Conservation (phyloP, 495 filamentous ascomycete species). For the Podospora anserina region DNA sequence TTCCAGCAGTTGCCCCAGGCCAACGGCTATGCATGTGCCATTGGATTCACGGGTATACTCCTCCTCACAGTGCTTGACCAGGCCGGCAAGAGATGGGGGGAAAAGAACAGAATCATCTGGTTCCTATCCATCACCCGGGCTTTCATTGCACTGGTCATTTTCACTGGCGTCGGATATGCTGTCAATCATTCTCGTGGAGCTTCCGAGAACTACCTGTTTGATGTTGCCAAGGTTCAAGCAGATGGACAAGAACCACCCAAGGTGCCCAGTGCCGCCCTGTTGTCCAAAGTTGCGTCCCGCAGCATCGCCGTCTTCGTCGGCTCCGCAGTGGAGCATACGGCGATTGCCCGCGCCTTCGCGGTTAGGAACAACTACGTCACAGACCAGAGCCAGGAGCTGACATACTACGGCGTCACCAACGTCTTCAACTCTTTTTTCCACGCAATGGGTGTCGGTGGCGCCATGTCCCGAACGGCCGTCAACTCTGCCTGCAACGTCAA, state of each 20-base stretch:
- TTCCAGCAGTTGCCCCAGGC: conserved; percentile 39
- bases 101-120: conserved; percentile 41
- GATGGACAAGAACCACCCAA: conserved; percentile 42
- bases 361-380: conserved; percentile 47
- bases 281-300: conserved; percentile 38
- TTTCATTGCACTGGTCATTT: conserved; percentile 46
- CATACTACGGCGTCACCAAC: conserved; percentile 47
- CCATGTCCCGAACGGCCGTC: conserved; percentile 50
- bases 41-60: conserved; percentile 46
- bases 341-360: conserved; percentile 48
- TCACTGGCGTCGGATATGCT: conserved; percentile 46
- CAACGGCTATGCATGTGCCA: conserved; percentile 43
- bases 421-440: conserved; percentile 51
- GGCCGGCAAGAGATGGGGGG: conserved; percentile 46
- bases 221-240: conserved; percentile 43
- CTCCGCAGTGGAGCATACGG: conserved; percentile 47
- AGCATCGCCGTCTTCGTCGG: conserved; percentile 47
- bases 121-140: conserved; percentile 46
- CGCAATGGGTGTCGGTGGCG: conserved; percentile 48
- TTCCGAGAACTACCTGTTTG: conserved; percentile 34
- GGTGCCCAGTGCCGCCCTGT: conserved; percentile 32
- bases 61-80: conserved; percentile 45
- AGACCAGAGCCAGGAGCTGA: conserved; percentile 49
- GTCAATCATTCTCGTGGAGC: conserved; percentile 44
- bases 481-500: conserved; percentile 46